A percentile compares a stretch with the other conserved stretches of the same genome.
Conservation (phyloP, 768 basidiomycete species). For the Epithele typhae region DNA sequence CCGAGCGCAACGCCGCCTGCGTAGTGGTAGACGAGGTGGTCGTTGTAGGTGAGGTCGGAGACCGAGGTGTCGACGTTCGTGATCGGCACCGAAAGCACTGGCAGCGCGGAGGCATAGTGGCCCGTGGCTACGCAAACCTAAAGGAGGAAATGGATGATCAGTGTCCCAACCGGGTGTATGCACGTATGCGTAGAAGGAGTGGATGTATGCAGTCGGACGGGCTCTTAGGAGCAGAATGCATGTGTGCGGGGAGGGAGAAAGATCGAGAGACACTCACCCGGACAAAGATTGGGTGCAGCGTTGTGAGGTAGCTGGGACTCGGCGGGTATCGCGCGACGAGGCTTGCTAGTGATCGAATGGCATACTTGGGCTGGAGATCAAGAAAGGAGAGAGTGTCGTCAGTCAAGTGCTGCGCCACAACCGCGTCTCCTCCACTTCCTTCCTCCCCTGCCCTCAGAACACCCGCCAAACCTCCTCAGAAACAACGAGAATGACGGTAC, state of each 20-base stretch:
- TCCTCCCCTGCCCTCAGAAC: not conserved
- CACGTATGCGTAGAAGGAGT: too few species aligned
- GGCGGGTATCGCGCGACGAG: slow-evolving; percentile 63
- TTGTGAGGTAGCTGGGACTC: slow-evolving; percentile 54
- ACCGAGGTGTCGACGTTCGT: slow-evolving; percentile 53
- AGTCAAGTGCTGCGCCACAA: slow-evolving; percentile 14
- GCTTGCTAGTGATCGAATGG: slow-evolving; percentile 54
- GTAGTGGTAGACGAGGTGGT: slow-evolving; percentile 85
- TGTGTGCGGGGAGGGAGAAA: not conserved
- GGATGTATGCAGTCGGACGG: too few species aligned
- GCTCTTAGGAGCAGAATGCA: too few species aligned
- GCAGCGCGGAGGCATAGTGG: slow-evolving; percentile 53
- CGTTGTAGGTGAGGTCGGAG: slow-evolving; percentile 69
- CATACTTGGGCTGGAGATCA: slow-evolving; percentile 40
- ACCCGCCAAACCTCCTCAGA: too few species aligned
- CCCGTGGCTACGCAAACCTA: slow-evolving; percentile 57
- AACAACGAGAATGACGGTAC: slow-evolving; percentile 16
- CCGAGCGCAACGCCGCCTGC: slow-evolving; percentile 65
- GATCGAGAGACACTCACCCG: slow-evolving; percentile 36
- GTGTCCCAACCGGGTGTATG: too few species aligned
- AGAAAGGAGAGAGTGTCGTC: slow-evolving; percentile 17
- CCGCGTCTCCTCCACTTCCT: too few species aligned
- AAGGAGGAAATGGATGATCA: not conserved
- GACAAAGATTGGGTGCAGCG: slow-evolving; percentile 66
- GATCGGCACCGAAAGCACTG: slow-evolving; percentile 57